Percentiles rank a stretch among this genome's conserved stretches.
phyloP scores from a whole-genome alignment of 192 early-diverging fungal genomes.

The Mortierella antarctica region DNA sequence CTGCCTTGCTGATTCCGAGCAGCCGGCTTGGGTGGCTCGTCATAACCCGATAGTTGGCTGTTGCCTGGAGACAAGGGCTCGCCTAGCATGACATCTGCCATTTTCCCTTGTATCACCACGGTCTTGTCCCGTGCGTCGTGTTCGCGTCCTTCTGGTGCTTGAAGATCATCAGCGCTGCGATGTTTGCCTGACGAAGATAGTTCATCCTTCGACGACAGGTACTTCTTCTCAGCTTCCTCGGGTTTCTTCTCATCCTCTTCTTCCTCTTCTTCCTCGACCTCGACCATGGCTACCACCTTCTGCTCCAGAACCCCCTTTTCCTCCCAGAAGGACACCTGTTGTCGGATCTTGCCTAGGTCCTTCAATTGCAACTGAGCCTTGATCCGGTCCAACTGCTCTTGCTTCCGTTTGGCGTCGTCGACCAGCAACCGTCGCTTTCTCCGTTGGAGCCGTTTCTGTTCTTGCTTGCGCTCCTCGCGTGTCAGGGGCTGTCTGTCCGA shows the following conservation, averaged over 20 bases:
- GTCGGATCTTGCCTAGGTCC: conserved; percentile 27
- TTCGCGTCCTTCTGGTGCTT: no score
- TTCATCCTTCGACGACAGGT: not conserved
- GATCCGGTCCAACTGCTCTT: conserved; percentile 42
- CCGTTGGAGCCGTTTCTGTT: no score
- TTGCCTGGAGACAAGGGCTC: conserved; percentile 19
- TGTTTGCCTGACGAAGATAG: no score
- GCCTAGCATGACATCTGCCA: not conserved
- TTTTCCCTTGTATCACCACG: not conserved
- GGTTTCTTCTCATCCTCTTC: conserved; percentile 10
- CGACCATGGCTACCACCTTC: conserved; percentile 25
- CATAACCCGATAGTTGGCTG: not conserved
- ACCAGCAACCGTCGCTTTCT: conserved; percentile 18
- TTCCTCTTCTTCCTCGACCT: conserved; percentile 3
- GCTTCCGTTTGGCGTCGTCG: conserved; percentile 43
- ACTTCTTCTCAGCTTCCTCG: not conserved
- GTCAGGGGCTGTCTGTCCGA: not conserved
- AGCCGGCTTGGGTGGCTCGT: not conserved
- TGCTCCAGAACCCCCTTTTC: conserved; percentile 40
- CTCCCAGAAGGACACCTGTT: conserved; percentile 46
- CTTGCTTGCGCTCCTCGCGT: not conserved
- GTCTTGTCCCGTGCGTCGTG: not conserved
- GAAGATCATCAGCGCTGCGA: no score
- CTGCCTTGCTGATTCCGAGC: not conserved
- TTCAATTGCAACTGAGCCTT: conserved; percentile 23